Base-by-base conservation (phyloP, 1,284 basidiomycete genomes). In the Ustilago tritici region DNA sequence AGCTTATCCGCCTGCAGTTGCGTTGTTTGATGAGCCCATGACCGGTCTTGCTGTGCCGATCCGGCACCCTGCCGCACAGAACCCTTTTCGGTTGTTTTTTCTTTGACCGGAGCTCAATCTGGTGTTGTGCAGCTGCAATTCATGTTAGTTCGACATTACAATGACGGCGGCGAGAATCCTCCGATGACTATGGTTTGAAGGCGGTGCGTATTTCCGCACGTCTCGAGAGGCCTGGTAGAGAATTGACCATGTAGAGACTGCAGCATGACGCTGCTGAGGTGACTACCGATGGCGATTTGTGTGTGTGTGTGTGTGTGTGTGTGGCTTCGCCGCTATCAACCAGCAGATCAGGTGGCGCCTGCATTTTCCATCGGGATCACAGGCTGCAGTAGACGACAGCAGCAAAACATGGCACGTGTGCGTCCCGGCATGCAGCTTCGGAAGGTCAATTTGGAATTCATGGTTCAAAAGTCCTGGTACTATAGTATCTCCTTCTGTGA, bases 281-380 rank as follows among this genome's bases (percentile, higher is more conserved):
- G 43, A 46, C 43, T 3, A 19, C n/a, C 43, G 43, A 46, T 46
- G 43, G n/a, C 19, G 43, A 11, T 46, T 28, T 28, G 23, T 28
- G 23, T 28, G 23, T 28, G 23, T 28, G 23, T 28, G 23, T 28
- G 23, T 28, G 23, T 28, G 23, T 28, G 23, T 3, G 23, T 28
- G 23, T 28, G 23, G 2, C 23, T 28, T 28, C 23, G 23, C 23
- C 23, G 23, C 23, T 28, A 23, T 49, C 19, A 7, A 15, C 0
- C 0, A 8, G 9, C 1, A 14, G 10, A 28, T 50, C 49, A 23
- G 49, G 49, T 50, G 49, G 49, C 47, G 47, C 49, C n/a, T 50
- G 49, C 49, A 50, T 14, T 31, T 50, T 19, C 52, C 52, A 38
- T 38, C 52, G n/a, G 52, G 52, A 54, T 54, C 52, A 35, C 32